Evolutionary conservation across 306 rosid genomes (phyloP), one percentile per base, ranked within the genome.

Genomic region (Lagenaria siceraria): DNA sequence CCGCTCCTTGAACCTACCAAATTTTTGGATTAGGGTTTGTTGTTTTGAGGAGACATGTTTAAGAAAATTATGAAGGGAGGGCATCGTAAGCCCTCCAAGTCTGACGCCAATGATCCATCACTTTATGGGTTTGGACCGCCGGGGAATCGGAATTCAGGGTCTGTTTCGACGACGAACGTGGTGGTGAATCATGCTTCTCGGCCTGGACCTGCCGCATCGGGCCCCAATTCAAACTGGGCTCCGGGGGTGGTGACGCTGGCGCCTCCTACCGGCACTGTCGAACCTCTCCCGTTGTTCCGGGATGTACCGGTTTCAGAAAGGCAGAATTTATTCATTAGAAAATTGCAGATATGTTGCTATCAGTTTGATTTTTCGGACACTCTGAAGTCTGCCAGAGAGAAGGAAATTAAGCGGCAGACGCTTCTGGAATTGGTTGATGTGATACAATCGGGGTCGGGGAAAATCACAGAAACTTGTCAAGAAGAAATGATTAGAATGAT

Each of bases 401-500:
- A 92, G 78, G 99, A 95, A 79, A 92, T 95, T 84, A 95, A 95
- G 81, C 81, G 99, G 25, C 97, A 89, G 68, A 75, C 87, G 7
- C 87, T 95, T 38, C 63, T 90, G 92, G 99, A 95, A 25, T 82
- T 95, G 79, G 99, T 95, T 17, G 99, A 95, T 21, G 89, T 83
- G 63, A 90, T 95, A 19, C 97, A 95, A 78, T 92, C 97, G 0
- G 97, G 98, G 27, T 92, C 95, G 6, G 97, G 96, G n/a, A 92
- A 90, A 79, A 88, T 95, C 52, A 82, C 89, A 24, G 99, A 95
- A 86, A 78, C 80, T 75, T 92, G 96, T 77, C 97, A 92, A 77
- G 97, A 92, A 70, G 97, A 92, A 48, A 95, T 95, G 99, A 90
- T 95, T 17, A 83, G 81, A 52, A 95, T 95, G 99, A 84, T 95